These are phyloP conservation scores for Zygoascus tannicola DNA, from an alignment of 805 yeast species.

Conservation along the genomic window DNA sequence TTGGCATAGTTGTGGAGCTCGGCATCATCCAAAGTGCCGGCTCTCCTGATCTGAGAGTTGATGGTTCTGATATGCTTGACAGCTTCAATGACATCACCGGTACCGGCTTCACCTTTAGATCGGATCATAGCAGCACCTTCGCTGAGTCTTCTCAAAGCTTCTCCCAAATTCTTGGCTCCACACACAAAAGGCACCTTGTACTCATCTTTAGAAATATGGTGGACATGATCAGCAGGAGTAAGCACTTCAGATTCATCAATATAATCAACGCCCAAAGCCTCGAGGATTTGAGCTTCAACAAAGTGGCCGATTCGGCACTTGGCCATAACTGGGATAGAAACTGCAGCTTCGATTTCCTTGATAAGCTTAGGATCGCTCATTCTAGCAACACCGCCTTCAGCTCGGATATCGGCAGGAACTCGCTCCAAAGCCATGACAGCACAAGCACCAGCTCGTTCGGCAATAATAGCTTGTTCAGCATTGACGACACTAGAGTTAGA, in stretches of 20 bases:
- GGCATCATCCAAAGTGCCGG: constrained; percentile 34
- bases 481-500: constrained; percentile 43
- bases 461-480: constrained; percentile 71
- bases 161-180: constrained; percentile 75
- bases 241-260: constrained; percentile 79
- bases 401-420: constrained; percentile 80
- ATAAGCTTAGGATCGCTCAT: constrained; percentile 83
- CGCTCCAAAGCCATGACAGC: constrained; percentile 85
- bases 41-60: constrained; percentile 44
- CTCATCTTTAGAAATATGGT: constrained; percentile 52
- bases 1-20: constrained; percentile 45
- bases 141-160: constrained; percentile 64
- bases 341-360: constrained; percentile 57
- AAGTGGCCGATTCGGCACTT: constrained; percentile 76
- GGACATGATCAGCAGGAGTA: constrained; percentile 66
- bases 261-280: constrained; percentile 64
- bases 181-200: constrained; percentile 74
- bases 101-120: constrained; percentile 85
- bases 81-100: constrained; percentile 80
- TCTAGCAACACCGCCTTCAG: constrained; percentile 72
- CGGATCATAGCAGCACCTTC: constrained; percentile 87
- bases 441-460: constrained; percentile 79
- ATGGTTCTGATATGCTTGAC: constrained; percentile 63
- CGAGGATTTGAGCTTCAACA: constrained; percentile 72
- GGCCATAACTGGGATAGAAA: constrained; percentile 60